Percentiles rank a stretch among this genome's conserved stretches.
Conservation (phyloP, 176 grass and related monocot species). For the Avena eriantha region DNA sequence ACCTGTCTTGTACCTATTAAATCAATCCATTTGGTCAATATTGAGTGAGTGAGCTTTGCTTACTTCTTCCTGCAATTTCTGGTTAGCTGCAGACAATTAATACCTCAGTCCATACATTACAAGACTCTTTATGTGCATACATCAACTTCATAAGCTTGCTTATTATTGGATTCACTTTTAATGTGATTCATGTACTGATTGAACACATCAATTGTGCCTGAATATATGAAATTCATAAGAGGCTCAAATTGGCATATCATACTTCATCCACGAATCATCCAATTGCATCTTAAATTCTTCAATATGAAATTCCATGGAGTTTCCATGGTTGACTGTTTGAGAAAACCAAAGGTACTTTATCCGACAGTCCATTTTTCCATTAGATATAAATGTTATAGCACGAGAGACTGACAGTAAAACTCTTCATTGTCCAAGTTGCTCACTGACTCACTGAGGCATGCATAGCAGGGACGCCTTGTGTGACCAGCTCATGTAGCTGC, state of each 20-base stretch:
- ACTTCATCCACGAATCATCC: constrained; percentile 71
- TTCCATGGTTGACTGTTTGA: constrained; percentile 67
- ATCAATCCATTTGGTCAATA: constrained; percentile 5
- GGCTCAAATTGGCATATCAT: constrained; percentile 68
- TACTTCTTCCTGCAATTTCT: constrained; percentile 76
- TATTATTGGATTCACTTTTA: constrained; percentile 70
- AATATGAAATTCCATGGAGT: constrained; percentile 65
- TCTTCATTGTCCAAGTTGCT: too few relatives aligned
- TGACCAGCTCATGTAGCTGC: too few relatives aligned
- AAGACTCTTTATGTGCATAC: constrained; percentile 66
- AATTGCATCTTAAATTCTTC: constrained; percentile 76
- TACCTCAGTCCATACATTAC: too few relatives aligned
- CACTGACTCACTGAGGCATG: too few relatives aligned
- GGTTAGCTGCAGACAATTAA: constrained; percentile 64
- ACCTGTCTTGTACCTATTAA: too few relatives aligned
- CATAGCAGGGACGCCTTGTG: too few relatives aligned
- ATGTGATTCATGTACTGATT: constrained; percentile 76
- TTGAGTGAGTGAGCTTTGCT: constrained; percentile 71
- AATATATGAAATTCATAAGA: constrained; percentile 49
- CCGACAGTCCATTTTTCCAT: constrained; percentile 77
- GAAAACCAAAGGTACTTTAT: constrained; percentile 67
- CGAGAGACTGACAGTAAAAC: constrained; percentile 32
- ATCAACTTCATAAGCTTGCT: constrained; percentile 95
- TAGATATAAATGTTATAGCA: constrained; percentile 78
- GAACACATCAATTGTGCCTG: constrained; percentile 73